Base-by-base conservation (phyloP, 2,329 filamentous ascomycete species). In the Blastomyces emzantsi region DNA sequence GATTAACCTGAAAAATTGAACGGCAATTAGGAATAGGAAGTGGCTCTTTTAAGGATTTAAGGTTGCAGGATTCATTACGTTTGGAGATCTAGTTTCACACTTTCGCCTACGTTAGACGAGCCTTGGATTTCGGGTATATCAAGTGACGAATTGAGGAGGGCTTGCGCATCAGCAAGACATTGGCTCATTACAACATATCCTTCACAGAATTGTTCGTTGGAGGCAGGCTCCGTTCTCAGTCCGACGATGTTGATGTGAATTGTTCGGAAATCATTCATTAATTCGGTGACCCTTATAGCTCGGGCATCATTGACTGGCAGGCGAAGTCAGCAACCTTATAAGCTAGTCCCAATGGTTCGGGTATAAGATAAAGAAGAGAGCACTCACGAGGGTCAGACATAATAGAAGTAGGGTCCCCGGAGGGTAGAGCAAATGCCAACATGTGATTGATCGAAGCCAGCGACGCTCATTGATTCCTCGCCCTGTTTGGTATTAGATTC, bases 181-280 rank as follows among this genome's bases (percentile, higher is more conserved):
- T 85, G 80, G 63, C 83, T 79, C 51, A 87, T 76, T 33, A 86
- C 73, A 33, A 78, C 77, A 69, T 84, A 87, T 63, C 85, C 85
- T 66, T 85, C 81, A 65, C 84, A 81, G 68, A 83, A 80, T 71
- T 81, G 81, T 66, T 86, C 83, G 62, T 84, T 82, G 51, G 80
- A 75, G 4, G 80, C 77, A 39, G 81, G 78, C 25, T 78, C 77
- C 36, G 79, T 77, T 64, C 80, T 79, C 64, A 84, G 79, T 65
- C 83, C 78, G 39, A 80, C 78, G 63, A 87, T 83, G 70, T 85
- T 83, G 66, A 82, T 73, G 67, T 86, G 82, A 3, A 87, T 75
- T 63, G 83, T 84, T 62, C 84, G 83, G 71, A 85, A 87, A 75
- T 87, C 85, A 66, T 81, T 81, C 77, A 87, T 84, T 71, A 87